Evolutionary conservation across 1,284 basidiomycete genomes (phyloP), one percentile per base, ranked within the genome.

Genomic region (Anthracocystis panici-leucophaei): DNA sequence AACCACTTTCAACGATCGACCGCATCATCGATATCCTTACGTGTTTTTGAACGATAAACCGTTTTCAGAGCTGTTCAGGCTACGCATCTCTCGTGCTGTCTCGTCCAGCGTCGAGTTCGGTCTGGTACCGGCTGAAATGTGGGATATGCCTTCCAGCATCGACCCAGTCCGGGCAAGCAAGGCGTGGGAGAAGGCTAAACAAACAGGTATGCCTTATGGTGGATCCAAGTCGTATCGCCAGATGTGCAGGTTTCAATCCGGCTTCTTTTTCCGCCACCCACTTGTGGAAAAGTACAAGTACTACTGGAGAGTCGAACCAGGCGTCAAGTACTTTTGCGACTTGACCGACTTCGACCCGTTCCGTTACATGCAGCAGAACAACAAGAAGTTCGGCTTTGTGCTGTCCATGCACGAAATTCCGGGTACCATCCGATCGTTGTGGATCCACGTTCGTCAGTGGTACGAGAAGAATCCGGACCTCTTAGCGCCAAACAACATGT

Each of bases 281-380:
- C 70, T 85, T 12, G 71, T 95, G 44, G 89, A 91, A 71, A 88
- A 90, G 57, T 95, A 92, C 87, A 92, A 91, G 81, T 97, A 95
- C 87, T 97, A 97, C 87, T 97, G 95, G 95, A 91, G 91, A 81
- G 90, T 93, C 85, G 89, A 90, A 88, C 92, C 92, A 3, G 89
- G 89, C 53, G 90, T 93, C 69, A 89, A 90, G 81, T 92, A 90
- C 82, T 92, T 90, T 83, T 94, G 93, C 80, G 91, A 93, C 77
- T 65, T 93, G 48, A 66, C 57, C 41, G 87, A 89, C 54, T 91
- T 91, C 76, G 93, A 94, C 78, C 94, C 94, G 6, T 95, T 96
- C 88, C 64, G 94, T 55, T 86, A 93, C 76, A 95, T 97, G 94
- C 88, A 94, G 86, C 89, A 92, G 57, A 88, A 90, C 68, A 88